Evolutionary conservation across 305 asterid genomes (phyloP).

Genomic region (Fraxinus greggii): DNA sequence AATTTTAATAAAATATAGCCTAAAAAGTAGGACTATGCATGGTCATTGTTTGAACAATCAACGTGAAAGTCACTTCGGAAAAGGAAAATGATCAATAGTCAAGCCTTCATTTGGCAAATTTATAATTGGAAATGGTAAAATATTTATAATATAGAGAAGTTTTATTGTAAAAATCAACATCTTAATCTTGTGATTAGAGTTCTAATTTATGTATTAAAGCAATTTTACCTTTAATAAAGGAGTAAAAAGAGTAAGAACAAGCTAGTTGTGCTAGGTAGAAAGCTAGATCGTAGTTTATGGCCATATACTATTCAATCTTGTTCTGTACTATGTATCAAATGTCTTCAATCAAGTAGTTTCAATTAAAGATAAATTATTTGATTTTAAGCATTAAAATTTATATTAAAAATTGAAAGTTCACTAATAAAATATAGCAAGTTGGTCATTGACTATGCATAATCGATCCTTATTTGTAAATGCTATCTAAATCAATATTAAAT

Average conservation of each 20-base stretch:
- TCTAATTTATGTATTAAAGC: neutral
- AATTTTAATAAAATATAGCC: too few species aligned
- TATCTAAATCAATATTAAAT: neutral
- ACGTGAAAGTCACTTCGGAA: neutral
- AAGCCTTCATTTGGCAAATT: neutral
- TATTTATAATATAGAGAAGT: neutral
- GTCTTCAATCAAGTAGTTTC: neutral
- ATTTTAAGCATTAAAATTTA: neutral
- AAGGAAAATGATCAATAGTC: neutral
- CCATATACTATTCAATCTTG: neutral
- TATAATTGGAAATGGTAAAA: neutral
- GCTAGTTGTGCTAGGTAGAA: neutral
- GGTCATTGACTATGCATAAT: neutral
- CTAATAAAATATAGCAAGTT: neutral
- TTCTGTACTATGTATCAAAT: neutral
- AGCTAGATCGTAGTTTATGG: neutral
- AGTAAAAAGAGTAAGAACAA: neutral
- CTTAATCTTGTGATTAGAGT: neutral
- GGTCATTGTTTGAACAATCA: neutral
- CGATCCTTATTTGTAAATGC: neutral
- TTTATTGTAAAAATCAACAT: neutral
- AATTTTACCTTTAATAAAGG: neutral
- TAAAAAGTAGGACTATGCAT: neutral
- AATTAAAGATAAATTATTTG: neutral
- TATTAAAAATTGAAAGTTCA: neutral